These are phyloP conservation scores for Microbotryum intermedium DNA, from an alignment of 1,284 basidiomycete genomes.

Conservation along the genomic window DNA sequence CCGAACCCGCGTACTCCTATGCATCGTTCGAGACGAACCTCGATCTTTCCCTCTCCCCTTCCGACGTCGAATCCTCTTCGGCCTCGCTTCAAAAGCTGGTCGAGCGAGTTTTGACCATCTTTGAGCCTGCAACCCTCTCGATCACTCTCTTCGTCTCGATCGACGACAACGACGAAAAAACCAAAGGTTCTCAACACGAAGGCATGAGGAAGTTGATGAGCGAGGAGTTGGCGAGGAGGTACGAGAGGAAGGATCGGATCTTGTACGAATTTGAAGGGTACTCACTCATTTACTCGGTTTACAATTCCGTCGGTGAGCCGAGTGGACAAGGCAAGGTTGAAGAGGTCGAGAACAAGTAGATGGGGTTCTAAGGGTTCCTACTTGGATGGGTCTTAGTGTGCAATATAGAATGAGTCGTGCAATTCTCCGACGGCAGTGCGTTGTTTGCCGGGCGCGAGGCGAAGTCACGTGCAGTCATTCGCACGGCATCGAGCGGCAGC, in stretches of 20 bases:
- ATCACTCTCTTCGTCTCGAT: constrained; percentile 87
- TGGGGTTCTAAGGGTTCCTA: too few relatives aligned
- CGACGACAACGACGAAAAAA: constrained; percentile 48
- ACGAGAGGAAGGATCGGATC: constrained; percentile 80
- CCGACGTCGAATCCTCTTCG: constrained; percentile 30
- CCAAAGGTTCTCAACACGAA: constrained; percentile 38
- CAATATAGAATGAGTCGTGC: too few relatives aligned
- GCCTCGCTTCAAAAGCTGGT: constrained; percentile 48
- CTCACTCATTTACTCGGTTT: constrained; percentile 61
- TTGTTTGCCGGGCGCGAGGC: too few relatives aligned
- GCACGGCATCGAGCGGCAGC: too few relatives aligned
- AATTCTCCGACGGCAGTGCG: too few relatives aligned
- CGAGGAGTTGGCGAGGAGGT: constrained; percentile 38
- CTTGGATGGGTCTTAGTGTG: too few relatives aligned
- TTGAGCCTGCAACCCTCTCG: constrained; percentile 77
- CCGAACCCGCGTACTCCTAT: constrained; percentile 93
- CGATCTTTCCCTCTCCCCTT: constrained; percentile 50
- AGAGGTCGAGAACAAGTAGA: too few relatives aligned
- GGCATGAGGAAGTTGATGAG: constrained; percentile 31
- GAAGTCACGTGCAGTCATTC: too few relatives aligned
- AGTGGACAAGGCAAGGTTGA: too few relatives aligned
- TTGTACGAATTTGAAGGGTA: constrained; percentile 97
- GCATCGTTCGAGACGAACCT: constrained; percentile 98
- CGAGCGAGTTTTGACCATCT: constrained; percentile 80
- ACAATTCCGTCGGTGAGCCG: too few relatives aligned